These are phyloP conservation scores for Rhizophora mangle DNA, from an alignment of 345 rosid species.

Conservation along the genomic window DNA sequence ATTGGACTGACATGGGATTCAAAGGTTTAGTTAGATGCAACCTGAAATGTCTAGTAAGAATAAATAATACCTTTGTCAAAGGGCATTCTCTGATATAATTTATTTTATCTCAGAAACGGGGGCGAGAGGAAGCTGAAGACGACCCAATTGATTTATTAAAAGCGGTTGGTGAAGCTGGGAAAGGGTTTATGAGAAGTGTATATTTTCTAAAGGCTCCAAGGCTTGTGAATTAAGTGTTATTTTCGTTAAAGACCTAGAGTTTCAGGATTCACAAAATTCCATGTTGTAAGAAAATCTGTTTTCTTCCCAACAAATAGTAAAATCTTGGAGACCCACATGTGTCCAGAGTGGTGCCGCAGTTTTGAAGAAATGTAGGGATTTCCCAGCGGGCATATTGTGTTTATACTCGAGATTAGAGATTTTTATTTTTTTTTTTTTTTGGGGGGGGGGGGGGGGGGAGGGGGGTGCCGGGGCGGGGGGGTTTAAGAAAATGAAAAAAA, in stretches of 20 bases:
- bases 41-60: neutral
- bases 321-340: neutral
- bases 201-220: constrained; percentile 62
- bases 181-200: constrained; percentile 73
- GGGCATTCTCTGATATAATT: neutral
- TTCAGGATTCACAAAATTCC: neutral
- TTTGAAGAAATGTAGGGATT: neutral
- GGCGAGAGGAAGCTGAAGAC: constrained; percentile 43
- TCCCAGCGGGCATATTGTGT: no score
- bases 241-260: neutral
- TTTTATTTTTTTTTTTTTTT: no score
- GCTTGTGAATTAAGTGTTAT: neutral
- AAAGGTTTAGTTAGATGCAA: constrained; percentile 45
- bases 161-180: constrained; percentile 65
- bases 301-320: neutral
- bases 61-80: neutral
- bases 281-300: neutral
- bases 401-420: no score
- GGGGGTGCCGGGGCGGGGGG: no score
- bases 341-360: neutral
- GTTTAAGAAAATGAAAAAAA: no score
- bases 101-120: constrained; percentile 55
- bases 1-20: constrained; percentile 84
- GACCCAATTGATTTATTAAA: constrained; percentile 53
- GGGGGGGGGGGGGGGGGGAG: no score